phyloP scores from a whole-genome alignment of 768 basidiomycete species.

The Omphalotus guepiniiformis region DNA sequence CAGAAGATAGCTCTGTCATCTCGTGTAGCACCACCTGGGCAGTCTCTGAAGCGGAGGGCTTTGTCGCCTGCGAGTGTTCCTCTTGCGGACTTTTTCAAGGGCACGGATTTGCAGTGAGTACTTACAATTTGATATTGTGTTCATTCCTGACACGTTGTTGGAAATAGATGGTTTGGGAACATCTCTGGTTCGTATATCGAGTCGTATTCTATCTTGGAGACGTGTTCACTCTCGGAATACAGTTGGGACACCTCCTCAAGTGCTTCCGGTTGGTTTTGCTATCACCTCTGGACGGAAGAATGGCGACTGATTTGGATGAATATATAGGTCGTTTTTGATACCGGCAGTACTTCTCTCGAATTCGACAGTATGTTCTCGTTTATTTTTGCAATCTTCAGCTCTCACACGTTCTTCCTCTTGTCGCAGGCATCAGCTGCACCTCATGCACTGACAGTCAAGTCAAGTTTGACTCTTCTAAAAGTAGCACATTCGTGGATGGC shows the following conservation, averaged over 20 bases:
- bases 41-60: conserved; percentile 29
- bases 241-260: conserved; percentile 55
- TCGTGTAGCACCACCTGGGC: conserved; percentile 16
- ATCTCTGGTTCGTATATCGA: conserved; percentile 32
- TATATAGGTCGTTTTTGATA: conserved; percentile 52
- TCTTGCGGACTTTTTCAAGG: conserved; percentile 48
- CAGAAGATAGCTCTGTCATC: conserved; percentile 30
- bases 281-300: background rate
- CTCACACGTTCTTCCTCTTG: conserved; percentile 10
- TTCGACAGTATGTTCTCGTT: conserved; percentile 37
- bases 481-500: conserved; percentile 47
- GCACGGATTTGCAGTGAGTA: conserved; percentile 54
- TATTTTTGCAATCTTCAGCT: background rate
- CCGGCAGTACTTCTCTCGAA: conserved; percentile 45
- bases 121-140: conserved; percentile 1
- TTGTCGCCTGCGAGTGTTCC: conserved; percentile 38
- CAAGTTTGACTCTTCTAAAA: conserved; percentile 44
- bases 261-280: conserved; percentile 27
- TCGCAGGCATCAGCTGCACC: conserved; percentile 41
- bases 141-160: conserved; percentile 1
- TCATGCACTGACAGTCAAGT: conserved; percentile 37
- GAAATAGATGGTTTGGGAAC: conserved; percentile 48
- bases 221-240: conserved; percentile 1
- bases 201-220: conserved; percentile 2
- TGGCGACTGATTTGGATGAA: conserved; percentile 8